Evolutionary conservation across 2,329 filamentous ascomycete genomes (phyloP), one percentile per base, ranked within the genome.

Genomic region (Geosmithia putterillii): DNA sequence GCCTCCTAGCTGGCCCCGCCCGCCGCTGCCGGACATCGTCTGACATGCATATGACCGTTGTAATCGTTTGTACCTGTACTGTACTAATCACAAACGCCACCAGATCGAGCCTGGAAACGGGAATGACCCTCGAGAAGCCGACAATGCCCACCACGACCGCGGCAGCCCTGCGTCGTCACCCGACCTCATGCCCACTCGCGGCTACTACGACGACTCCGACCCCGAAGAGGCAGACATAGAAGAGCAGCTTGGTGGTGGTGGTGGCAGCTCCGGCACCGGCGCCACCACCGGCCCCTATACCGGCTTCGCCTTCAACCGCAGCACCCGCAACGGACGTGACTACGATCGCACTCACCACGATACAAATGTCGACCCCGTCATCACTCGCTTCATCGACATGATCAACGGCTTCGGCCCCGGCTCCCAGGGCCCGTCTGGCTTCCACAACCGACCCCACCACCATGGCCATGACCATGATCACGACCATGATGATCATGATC

Each of bases 141-240:
- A 58, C 8, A 10, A 25, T 25, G 28, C 10, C 15, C 6, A 14
- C 3, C 53, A 59, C 19, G 55, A 60, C 17, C 46, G 48, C 21
- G 48, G 50, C 19, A 57, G 56, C 22, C 48, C 50, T 38, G 51
- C 54, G 20, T 58, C 57, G 4, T 59, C 59, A 6, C 52, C 59
- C 32, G 57, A 57, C 43, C 46, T 48, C n/a, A 32, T 32, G 28
- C 44, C 49, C 17, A 9, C 15, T 53, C 52, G n/a, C 50, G 48
- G 48, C 36, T 46, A 49, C 38, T 45, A 51, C 40, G 59, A 64
- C 42, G 65, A 72, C 46, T 74, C 74, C 2, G 76, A 80, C 45
- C 74, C 74, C 1, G 75, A 76, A 14, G 74, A 78, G 50, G 71
- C 63, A 21, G 72, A 79, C 51, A 74, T 79, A 46, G 72, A 77